phyloP scores from a whole-genome alignment of 2,329 filamentous ascomycete species.

The Akanthomyces muscarius region DNA sequence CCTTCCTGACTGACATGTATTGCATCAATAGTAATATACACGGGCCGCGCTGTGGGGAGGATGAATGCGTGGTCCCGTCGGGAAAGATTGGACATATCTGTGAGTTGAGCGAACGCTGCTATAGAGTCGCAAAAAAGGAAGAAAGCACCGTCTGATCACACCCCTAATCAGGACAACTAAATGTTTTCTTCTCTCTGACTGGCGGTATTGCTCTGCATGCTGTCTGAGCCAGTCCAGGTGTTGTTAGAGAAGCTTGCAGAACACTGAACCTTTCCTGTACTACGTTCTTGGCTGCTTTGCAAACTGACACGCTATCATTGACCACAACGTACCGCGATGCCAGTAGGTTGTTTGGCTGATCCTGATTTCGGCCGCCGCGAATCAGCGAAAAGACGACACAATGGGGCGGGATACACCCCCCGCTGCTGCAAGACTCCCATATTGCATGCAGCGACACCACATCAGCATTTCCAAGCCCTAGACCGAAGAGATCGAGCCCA shows the following conservation, averaged over 20 bases:
- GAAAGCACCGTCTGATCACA: background rate
- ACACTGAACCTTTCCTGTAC: background rate
- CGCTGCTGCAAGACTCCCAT: slow-evolving; percentile 1
- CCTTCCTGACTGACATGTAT: background rate
- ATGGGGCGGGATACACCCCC: background rate
- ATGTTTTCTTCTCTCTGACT: background rate
- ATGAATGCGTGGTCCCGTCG: background rate
- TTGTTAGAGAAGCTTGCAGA: background rate
- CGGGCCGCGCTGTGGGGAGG: background rate
- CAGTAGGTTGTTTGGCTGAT: too few relatives aligned
- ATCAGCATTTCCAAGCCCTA: background rate
- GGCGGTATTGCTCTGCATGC: background rate
- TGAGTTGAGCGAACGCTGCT: too few relatives aligned
- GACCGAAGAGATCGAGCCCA: background rate
- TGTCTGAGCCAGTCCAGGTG: background rate
- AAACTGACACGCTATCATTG: background rate
- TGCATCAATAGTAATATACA: background rate
- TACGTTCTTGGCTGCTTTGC: background rate
- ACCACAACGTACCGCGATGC: background rate
- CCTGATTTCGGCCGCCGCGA: background rate
- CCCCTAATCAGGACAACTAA: too few relatives aligned
- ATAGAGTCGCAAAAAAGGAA: too few relatives aligned
- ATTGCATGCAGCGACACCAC: background rate
- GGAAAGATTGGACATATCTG: background rate
- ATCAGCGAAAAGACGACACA: background rate